Conservation (phyloP, 2,329 filamentous ascomycete species). For the Trichoderma semiorbis region DNA sequence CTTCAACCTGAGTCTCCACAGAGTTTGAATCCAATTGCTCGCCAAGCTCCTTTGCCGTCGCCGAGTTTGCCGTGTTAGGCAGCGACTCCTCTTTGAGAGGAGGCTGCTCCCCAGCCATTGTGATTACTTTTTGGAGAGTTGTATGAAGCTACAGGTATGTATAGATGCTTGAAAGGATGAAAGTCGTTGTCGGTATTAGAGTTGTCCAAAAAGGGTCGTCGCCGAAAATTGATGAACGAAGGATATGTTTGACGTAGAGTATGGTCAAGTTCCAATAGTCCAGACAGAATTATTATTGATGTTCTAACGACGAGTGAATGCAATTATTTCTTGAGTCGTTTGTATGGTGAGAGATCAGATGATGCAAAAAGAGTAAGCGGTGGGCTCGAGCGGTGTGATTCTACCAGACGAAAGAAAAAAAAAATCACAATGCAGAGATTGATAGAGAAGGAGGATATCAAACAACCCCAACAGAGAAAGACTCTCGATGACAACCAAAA, state of each 20-base stretch:
- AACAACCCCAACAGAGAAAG: not conserved
- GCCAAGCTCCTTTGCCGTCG: not conserved
- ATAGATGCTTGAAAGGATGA: not conserved
- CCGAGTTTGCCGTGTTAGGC: not conserved
- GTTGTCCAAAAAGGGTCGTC: not conserved
- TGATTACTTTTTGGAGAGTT: not conserved
- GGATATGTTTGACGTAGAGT: not conserved
- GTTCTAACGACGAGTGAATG: not conserved
- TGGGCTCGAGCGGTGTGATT: slow-evolving; percentile 4
- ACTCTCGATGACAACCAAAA: slow-evolving; percentile 1
- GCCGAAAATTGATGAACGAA: not conserved
- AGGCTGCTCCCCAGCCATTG: slow-evolving; percentile 11
- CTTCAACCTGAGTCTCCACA: slow-evolving; percentile 22
- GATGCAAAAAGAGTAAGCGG: slow-evolving; percentile 11
- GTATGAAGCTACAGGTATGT: not conserved
- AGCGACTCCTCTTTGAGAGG: slow-evolving; percentile 4
- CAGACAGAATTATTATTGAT: not conserved
- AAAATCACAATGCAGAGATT: not conserved
- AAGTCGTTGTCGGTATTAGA: not conserved
- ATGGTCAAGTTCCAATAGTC: not conserved
- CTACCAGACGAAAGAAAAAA: slow-evolving; percentile 4
- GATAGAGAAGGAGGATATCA: not conserved
- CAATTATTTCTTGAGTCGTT: not conserved
- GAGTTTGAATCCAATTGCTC: slow-evolving; percentile 29
- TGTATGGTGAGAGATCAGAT: not conserved